Evolutionary conservation across 163 green algal genomes (phyloP).

Genomic region (Chlamydomonas reinhardtii): DNA sequence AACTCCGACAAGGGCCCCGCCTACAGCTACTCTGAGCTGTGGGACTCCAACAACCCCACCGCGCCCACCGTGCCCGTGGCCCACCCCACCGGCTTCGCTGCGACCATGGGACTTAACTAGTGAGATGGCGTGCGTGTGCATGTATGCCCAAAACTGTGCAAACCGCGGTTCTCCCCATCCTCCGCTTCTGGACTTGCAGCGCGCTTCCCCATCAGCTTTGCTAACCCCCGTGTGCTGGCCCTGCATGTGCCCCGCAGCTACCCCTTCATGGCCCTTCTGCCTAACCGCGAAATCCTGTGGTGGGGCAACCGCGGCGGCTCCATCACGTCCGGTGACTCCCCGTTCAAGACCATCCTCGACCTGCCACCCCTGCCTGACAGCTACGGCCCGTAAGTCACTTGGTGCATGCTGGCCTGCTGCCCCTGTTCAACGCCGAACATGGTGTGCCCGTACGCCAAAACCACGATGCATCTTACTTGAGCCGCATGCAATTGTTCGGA

Average conservation of each 20-base stretch:
- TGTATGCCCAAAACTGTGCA: no score
- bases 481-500: no score
- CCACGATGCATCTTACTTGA: no score
- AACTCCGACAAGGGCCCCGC: not conserved
- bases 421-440: no score
- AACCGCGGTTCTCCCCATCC: no score
- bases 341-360: not conserved
- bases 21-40: not conserved
- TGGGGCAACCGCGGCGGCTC: conserved; percentile 30
- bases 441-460: no score
- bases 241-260: not conserved
- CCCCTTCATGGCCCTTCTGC: conserved; percentile 22
- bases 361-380: not conserved
- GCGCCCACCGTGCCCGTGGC: not conserved
- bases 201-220: no score
- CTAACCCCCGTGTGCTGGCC: no score
- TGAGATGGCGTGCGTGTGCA: no score
- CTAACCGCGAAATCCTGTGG: conserved; percentile 25
- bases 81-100: not conserved
- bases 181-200: no score
- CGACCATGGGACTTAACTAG: not conserved
- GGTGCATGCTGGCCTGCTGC: no score
- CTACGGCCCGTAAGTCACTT: conserved; percentile 12
- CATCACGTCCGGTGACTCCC: not conserved
- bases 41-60: not conserved